Evolutionary conservation across 352 stramenopile genomes (phyloP), one percentile per base, ranked within the genome.

Genomic region (Pythium scleroteichum): DNA sequence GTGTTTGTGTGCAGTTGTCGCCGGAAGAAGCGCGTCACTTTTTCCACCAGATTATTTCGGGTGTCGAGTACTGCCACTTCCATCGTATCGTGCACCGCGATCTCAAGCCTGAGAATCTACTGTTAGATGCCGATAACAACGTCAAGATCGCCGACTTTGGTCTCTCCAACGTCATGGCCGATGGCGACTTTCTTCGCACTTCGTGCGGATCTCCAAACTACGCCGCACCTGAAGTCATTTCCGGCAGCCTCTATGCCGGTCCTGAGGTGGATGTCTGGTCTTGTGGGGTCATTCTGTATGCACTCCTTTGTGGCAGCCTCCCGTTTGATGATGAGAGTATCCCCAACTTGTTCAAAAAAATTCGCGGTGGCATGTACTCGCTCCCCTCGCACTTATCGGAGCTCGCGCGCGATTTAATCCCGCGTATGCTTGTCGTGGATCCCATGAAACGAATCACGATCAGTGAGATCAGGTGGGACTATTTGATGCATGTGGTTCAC

Each of bases 111-210:
- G 96, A 99, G 53, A 99, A 99, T 73, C 68, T 99, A 47, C 80
- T 99, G 45, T 73, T 99, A 29, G 97, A 99, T 75, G 92, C 90
- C 9, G 97, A 99, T 70, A 97, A 99, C 66, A 99, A 99, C 72
- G 97, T 99, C 68, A 99, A 99, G 75, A 99, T 99, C 75, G 98
- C 97, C 10, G 98, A 99, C 73, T 99, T 99, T 80, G 98, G 98
- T 20, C 85, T 99, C 12, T 98, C 93, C 19, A 99, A 99, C 75
- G 83, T 98, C 46, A 99, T 99, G 88, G 76, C 95, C 26, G 98
- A 99, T 75, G 98, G 98, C 56, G 95, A 99, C 51, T 99, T 99
- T 66, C 79, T 99, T 58, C 87, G 95, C 41, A 99, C 98, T 47
- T 98, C 94, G 17, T 98, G 94, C 61, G 94, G 94, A 3, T 99